A percentile compares a stretch with the other conserved stretches of the same genome.
Evolutionary conservation across 192 early-diverging fungal species (phyloP).

Genomic region (Irineochytrium annulatum): DNA sequence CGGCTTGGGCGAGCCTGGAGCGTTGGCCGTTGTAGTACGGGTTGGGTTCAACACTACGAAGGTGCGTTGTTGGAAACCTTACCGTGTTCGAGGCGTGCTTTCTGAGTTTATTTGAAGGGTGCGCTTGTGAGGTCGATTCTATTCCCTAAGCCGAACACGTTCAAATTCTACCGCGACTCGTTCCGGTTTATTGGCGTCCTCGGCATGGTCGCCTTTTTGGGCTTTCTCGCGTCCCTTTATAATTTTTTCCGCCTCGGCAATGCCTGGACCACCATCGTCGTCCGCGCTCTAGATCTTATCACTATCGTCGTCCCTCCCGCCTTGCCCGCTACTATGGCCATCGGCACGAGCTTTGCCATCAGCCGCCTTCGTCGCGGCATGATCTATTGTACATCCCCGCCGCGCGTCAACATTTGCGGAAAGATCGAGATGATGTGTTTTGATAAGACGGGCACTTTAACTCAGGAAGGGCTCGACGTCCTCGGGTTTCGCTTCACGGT

Average conservation of each 20-base stretch:
- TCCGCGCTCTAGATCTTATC: constrained; percentile 93
- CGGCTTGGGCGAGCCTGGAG: constrained; percentile 23
- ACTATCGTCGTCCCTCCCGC: constrained; percentile 97
- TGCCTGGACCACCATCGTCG: constrained; percentile 58
- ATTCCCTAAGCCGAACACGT: constrained; percentile 93
- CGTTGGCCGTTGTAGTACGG: constrained; percentile 83
- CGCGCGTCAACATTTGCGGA: constrained; percentile 90
- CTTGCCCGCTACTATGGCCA: constrained; percentile 94
- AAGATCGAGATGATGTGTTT: constrained; percentile 96
- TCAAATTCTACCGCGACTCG: constrained; percentile 96
- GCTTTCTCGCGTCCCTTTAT: constrained; percentile 81
- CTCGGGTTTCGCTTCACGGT: constrained; percentile 73
- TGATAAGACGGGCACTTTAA: constrained; percentile 98
- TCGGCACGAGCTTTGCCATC: constrained; percentile 96
- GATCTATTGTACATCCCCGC: constrained; percentile 93
- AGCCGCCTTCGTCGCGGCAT: constrained; percentile 67
- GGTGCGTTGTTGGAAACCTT: constrained; percentile 8
- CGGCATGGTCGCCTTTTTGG: constrained; percentile 72
- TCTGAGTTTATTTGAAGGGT: constrained; percentile 48
- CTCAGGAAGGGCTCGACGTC: constrained; percentile 93
- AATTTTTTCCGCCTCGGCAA: constrained; percentile 74
- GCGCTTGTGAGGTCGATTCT: constrained; percentile 91
- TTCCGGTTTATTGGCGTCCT: constrained; percentile 94
- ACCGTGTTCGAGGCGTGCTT: neutral
- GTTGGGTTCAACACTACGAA: constrained; percentile 97